Evolutionary conservation across 805 yeast genomes (phyloP).

Genomic region (Cyberlindnera euphorbiiphila): DNA sequence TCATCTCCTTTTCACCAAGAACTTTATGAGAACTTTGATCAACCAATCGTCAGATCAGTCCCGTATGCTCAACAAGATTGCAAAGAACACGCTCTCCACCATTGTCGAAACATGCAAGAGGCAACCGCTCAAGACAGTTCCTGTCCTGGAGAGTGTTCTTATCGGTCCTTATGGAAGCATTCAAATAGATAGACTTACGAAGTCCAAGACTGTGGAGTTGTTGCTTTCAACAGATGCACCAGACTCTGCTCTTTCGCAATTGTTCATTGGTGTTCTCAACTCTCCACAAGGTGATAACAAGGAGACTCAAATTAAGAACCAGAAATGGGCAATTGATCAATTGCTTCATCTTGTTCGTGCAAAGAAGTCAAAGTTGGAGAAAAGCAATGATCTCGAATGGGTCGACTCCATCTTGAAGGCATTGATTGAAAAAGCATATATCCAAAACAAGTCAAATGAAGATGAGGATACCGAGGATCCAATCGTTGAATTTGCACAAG

Average conservation of each 20-base stretch:
- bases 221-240: slow-evolving; percentile 13
- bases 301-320: slow-evolving; percentile 20
- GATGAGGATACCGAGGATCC: slow-evolving; percentile 18
- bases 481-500: slow-evolving; percentile 46
- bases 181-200: slow-evolving; percentile 74
- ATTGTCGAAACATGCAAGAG: slow-evolving; percentile 38
- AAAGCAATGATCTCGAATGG: slow-evolving; percentile 27
- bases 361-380: slow-evolving; percentile 33
- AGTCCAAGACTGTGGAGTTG: slow-evolving; percentile 56
- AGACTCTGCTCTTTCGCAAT: slow-evolving; percentile 10
- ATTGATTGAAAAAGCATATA: slow-evolving; percentile 31
- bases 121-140: slow-evolving; percentile 34
- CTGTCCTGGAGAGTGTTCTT: slow-evolving; percentile 34
- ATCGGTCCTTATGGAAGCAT: slow-evolving; percentile 50
- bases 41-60: slow-evolving; percentile 69
- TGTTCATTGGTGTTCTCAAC: slow-evolving; percentile 23
- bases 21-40: slow-evolving; percentile 66
- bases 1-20: slow-evolving; percentile 47
- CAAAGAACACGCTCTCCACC: slow-evolving; percentile 46
- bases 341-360: slow-evolving; percentile 48
- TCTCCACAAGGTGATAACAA: slow-evolving; percentile 14
- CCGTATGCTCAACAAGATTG: slow-evolving; percentile 63
- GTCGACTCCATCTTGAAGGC: slow-evolving; percentile 30
- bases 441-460: slow-evolving; percentile 17
- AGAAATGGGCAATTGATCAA: slow-evolving; percentile 58